Evolutionary conservation across 192 early-diverging fungal genomes (phyloP), one percentile per base, ranked within the genome.

Genomic region (Pilaira anomala): DNA sequence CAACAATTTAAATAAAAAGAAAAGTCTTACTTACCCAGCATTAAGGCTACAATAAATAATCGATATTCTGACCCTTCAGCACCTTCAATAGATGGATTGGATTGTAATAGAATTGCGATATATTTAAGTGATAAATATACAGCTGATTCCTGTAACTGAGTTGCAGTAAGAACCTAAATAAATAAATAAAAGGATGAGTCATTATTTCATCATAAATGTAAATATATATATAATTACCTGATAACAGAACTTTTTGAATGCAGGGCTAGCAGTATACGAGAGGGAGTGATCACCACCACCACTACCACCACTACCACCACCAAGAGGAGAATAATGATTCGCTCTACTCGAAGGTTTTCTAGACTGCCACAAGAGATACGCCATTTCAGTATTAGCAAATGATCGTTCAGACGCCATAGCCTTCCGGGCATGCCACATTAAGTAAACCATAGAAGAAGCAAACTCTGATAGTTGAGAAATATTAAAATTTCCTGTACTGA

Each of bases 11-110:
- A n/a, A n/a, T n/a, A 49, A 18, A 49, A 16, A 49, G 48, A 12
- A 18, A 9, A 40, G 5, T 40, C 39, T 26, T 25, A 25, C 66
- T 41, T 67, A 67, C 66, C 66, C n/a, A 83, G 41, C 63, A 83
- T 83, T 48, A 83, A 29, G 1, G 82, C 79, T 26, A 80, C 79
- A 9, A 76, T 80, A 57, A 83, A 81, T 30, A 81, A 65, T 33
- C 79, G 66, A 48, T 83, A 83, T 58, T 83, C 82, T 0, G 82
- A 78, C 1, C 82, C 82, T 30, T 83, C 76, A 7, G 75, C 81
- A 0, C 79, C 76, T 68, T 79, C 66, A 69, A 75, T 75, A 3
- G 63, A 49, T 1, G 73, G 73, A 48, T 69, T 75, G 16, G 63
- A 52, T 22, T 66, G 55, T 63, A 79, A 67, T 26, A 80, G 54